Evolutionary conservation across 495 filamentous ascomycete species (phyloP), one percentile per base, ranked within the genome.

Genomic region (Penicillium lagena): DNA sequence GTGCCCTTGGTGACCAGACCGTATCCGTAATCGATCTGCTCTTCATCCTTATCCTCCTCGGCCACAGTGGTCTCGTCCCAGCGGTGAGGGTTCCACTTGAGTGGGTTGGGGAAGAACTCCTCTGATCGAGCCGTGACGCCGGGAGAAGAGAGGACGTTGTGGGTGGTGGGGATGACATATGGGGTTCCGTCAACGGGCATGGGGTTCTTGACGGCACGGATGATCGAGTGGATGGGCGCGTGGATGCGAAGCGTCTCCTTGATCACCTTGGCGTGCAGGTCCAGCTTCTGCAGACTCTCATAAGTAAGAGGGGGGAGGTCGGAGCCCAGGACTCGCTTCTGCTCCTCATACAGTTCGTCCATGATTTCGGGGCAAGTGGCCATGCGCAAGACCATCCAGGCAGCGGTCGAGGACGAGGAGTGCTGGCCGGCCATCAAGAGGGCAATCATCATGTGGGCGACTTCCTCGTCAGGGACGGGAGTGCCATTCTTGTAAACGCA

Each of bases 401-500:
- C 67, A 38, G 68, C 68, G 22, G 76, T 82, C 1, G 76, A 77
- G 9, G 79, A 78, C 3, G 78, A 74, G 4, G 77, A 80, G 59
- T 84, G 80, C 50, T 84, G 80, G 36, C 80, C 80, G 36, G 80
- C 80, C 77, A 83, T 81, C 35, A 84, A 67, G 12, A 83, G 62
- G 11, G 79, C 80, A 45, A 84, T 84, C 80, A 84, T 83, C 71
- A 84, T 82, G 51, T 81, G 77, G 6, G 80, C 80, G 41, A 83
- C 64, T 50, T 84, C 78, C 48, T 72, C 59, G 47, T 84, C 78
- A 1, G 80, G 78, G n/a, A 82, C 56, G 5, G 69, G 71, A 13
- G 62, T 77, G 43, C 80, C 80, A 47, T 82, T 69, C 58, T 83
- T 84, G 63, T 84, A 84, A 12, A 58, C 66, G 61, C 72, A 80